Percentiles rank a stretch among this genome's conserved stretches.
phyloP scores from a whole-genome alignment of 2,329 filamentous ascomycete species.

The Penicillium sp. region DNA sequence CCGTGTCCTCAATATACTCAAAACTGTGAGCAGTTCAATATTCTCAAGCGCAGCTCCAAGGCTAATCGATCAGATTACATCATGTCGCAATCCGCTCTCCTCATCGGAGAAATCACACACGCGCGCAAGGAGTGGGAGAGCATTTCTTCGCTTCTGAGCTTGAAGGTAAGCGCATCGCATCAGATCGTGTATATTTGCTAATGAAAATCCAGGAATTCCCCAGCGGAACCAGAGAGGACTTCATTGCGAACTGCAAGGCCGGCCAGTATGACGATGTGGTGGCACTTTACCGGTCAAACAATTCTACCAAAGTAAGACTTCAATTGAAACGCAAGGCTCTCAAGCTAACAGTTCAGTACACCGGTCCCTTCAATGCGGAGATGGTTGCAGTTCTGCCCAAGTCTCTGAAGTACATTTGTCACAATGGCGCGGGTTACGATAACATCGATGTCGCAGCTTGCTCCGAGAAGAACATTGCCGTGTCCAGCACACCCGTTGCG shows the following conservation, averaged over 20 bases:
- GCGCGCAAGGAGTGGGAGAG: constrained; percentile 46
- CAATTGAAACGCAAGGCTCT: not conserved
- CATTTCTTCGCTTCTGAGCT: constrained; percentile 41
- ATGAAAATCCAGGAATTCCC: constrained; percentile 41
- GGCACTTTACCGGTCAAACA: constrained; percentile 61
- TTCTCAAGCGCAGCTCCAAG: no score
- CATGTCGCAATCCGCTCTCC: constrained; percentile 44
- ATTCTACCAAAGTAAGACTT: constrained; percentile 49
- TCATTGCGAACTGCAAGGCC: constrained; percentile 56
- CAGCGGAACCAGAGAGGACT: constrained; percentile 55
- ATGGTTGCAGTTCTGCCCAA: constrained; percentile 48
- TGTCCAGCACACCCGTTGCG: constrained; percentile 49
- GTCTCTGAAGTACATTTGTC: constrained; percentile 52
- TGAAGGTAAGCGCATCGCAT: constrained; percentile 38
- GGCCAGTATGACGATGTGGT: constrained; percentile 58
- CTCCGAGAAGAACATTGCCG: constrained; percentile 44
- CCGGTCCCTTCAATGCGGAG: constrained; percentile 52
- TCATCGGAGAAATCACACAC: constrained; percentile 48
- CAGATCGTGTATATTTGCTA: not conserved
- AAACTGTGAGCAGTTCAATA: no score
- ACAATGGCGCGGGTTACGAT: constrained; percentile 62
- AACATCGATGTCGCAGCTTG: constrained; percentile 60
- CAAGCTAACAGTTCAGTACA: constrained; percentile 30
- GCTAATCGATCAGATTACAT: not conserved
- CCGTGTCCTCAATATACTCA: no score